Evolutionary conservation across 441 rosid species (phyloP).

Genomic region (Raphanus hybrid): DNA sequence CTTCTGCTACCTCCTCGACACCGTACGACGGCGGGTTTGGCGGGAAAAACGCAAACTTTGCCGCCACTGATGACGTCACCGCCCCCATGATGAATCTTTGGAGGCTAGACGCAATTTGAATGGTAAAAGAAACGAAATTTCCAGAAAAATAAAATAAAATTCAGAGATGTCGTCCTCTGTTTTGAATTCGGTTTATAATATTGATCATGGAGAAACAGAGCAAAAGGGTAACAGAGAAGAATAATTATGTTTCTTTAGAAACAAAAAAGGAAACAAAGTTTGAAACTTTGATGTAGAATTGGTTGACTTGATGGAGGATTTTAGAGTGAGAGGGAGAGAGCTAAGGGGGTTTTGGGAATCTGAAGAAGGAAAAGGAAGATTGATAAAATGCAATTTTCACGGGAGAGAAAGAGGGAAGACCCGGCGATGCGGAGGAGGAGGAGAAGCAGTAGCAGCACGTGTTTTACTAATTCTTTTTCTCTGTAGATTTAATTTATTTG

Average conservation of each 20-base stretch:
- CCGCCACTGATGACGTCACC: conserved; percentile 88
- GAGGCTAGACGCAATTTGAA: background rate
- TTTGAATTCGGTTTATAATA: background rate
- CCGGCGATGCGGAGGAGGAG: conserved; percentile 54
- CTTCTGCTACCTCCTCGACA: conserved; percentile 57
- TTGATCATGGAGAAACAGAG: background rate
- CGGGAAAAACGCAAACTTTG: conserved; percentile 94
- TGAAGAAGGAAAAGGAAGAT: background rate
- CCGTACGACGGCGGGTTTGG: conserved; percentile 86
- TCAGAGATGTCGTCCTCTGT: conserved; percentile 8
- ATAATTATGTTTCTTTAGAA: background rate
- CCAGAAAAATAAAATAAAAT: background rate
- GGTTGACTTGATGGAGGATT: conserved; percentile 22
- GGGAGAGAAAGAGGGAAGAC: conserved; percentile 38
- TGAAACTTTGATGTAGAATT: conserved; percentile 35
- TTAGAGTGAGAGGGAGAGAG: conserved; percentile 6
- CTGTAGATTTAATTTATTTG: background rate
- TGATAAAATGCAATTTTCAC: conserved; percentile 30
- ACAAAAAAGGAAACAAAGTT: background rate
- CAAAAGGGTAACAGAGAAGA: background rate
- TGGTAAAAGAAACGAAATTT: background rate
- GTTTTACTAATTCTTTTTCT: conserved; percentile 24
- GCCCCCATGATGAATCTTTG: conserved; percentile 53
- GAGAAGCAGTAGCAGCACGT: conserved; percentile 50
- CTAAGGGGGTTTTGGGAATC: conserved; percentile 33